Percentiles rank a stretch among this genome's conserved stretches.
phyloP scores from a whole-genome alignment of 768 basidiomycete genomes.

The Kwoniella sp. region DNA sequence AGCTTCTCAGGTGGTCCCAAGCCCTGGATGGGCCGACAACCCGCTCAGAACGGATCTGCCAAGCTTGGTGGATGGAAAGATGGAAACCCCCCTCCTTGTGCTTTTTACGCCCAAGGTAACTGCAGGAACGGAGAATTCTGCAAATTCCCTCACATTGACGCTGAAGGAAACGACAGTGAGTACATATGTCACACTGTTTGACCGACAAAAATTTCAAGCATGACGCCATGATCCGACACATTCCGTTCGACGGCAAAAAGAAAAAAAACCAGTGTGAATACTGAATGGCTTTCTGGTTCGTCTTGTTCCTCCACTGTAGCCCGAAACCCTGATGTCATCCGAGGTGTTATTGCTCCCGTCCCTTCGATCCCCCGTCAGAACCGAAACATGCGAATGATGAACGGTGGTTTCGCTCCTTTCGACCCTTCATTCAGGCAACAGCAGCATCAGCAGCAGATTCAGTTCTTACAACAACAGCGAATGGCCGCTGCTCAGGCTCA shows the following conservation, averaged over 20 bases:
- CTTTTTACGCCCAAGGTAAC: conserved; percentile 52
- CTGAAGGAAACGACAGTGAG: conserved; percentile 54
- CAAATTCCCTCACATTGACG: conserved; percentile 56
- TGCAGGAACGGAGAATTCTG: conserved; percentile 55
- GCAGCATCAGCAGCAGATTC: conserved; percentile 39
- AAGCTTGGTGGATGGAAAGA: conserved; percentile 50
- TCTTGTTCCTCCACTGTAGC: conserved; percentile 21
- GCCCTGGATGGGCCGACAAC: conserved; percentile 30
- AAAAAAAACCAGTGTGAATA: too few relatives aligned
- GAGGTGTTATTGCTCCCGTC: conserved; percentile 50
- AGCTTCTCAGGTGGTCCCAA: conserved; percentile 50
- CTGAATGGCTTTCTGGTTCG: not conserved
- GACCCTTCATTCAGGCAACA: conserved; percentile 38
- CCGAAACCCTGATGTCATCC: conserved; percentile 55
- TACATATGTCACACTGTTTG: too few relatives aligned
- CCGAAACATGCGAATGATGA: conserved; percentile 36
- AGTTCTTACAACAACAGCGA: conserved; percentile 39
- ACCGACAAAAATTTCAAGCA: too few relatives aligned
- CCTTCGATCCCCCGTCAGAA: conserved; percentile 38
- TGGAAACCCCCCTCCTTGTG: conserved; percentile 50
- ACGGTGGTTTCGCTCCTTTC: conserved; percentile 30
- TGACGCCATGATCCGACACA: too few relatives aligned
- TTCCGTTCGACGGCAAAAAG: not conserved
- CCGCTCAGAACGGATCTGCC: conserved; percentile 19
- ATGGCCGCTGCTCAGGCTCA: conserved; percentile 33